Conservation (phyloP, 2,329 filamentous ascomycete species). For the Helotiales sp. region DNA sequence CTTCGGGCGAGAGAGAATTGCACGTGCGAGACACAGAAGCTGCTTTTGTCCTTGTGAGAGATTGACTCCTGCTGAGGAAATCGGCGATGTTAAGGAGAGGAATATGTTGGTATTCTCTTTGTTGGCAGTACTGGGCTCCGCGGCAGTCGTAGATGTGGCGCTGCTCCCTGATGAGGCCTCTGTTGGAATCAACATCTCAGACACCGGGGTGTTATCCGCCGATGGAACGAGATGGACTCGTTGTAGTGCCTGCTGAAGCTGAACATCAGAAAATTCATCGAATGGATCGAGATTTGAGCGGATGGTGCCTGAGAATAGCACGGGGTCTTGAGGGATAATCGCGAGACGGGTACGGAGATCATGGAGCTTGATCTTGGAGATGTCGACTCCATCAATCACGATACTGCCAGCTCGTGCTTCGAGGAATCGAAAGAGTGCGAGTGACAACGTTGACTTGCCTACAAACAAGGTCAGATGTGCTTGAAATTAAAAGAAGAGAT, state of each 20-base stretch:
- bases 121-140: constrained; percentile 8
- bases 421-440: constrained; percentile 34
- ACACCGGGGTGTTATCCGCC: constrained; percentile 11
- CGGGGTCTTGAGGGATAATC: constrained; percentile 63
- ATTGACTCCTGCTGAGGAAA: constrained; percentile 67
- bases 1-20: constrained; percentile 79
- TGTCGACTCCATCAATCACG: constrained; percentile 40
- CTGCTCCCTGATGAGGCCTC: constrained; percentile 8
- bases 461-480: background rate
- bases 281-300: constrained; percentile 30
- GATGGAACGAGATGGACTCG: constrained; percentile 78
- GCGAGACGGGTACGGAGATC: constrained; percentile 39
- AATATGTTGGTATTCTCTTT: constrained; percentile 25
- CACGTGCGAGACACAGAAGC: constrained; percentile 88
- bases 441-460: constrained; percentile 41
- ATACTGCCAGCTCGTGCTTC: constrained; percentile 47
- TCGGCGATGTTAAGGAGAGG: constrained; percentile 59
- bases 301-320: constrained; percentile 69
- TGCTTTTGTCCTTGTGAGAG: constrained; percentile 80
- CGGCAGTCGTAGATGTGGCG: constrained; percentile 17
- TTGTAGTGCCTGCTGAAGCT: constrained; percentile 82
- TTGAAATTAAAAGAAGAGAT: background rate
- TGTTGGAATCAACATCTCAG: background rate
- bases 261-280: constrained; percentile 40
- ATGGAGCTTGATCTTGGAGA: constrained; percentile 41